phyloP scores from a whole-genome alignment of 306 rosid genomes.

The Lagenaria siceraria region DNA sequence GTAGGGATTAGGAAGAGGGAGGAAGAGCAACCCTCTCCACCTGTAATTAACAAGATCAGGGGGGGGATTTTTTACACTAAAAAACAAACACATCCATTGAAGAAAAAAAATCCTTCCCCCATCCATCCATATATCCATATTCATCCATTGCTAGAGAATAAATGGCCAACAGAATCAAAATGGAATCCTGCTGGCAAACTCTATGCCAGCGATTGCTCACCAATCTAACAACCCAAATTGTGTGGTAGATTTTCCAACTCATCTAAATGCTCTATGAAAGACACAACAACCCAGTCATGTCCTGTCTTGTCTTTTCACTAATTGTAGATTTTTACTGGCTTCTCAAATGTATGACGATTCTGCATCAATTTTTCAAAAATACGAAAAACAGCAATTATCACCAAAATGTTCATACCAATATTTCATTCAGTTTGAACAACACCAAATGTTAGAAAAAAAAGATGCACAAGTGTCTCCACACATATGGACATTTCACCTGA shows the following conservation, averaged over 20 bases:
- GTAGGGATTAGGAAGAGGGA: background rate
- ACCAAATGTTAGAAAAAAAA: background rate
- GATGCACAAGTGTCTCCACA: background rate
- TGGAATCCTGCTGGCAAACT: slow-evolving; percentile 35
- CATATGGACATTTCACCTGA: slow-evolving; percentile 32
- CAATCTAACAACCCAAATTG: slow-evolving; percentile 20
- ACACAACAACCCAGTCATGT: background rate
- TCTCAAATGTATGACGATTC: slow-evolving; percentile 84
- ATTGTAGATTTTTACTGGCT: slow-evolving; percentile 87
- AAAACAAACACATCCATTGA: slow-evolving; percentile 16
- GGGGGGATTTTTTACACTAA: slow-evolving; percentile 1
- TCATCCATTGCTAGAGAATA: slow-evolving; percentile 33
- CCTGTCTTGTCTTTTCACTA: slow-evolving; percentile 23
- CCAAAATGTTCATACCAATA: background rate
- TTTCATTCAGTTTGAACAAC: background rate
- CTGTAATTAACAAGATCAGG: background rate
- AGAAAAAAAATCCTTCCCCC: slow-evolving; percentile 24
- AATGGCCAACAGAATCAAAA: slow-evolving; percentile 40
- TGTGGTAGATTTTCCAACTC: slow-evolving; percentile 27
- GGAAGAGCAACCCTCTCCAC: background rate
- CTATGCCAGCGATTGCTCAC: slow-evolving; percentile 26
- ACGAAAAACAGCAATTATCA: background rate
- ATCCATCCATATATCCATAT: background rate
- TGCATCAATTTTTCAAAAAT: slow-evolving; percentile 26
- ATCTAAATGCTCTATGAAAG: slow-evolving; percentile 14